Base-by-base conservation (phyloP, 1,284 basidiomycete species). In the Puccinia horiana region DNA sequence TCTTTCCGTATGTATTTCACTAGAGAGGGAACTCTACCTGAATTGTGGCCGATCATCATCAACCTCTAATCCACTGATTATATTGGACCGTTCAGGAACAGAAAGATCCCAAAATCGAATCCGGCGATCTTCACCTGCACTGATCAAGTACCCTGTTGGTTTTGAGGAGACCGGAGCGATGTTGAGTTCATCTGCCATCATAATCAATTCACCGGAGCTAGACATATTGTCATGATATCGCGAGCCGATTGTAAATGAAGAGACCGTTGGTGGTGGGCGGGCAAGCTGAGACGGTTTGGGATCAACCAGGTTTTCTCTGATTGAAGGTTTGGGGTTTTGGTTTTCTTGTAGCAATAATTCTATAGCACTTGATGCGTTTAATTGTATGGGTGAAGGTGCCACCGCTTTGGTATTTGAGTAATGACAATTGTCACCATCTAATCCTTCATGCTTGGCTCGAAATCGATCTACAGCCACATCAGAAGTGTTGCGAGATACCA, bases 71-170 rank as follows among this genome's bases (percentile, higher is more conserved):
- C 93, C 92, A 85, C 91, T 93, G 78, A 95, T 87, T 40, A 94
- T 89, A 0, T 89, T 88, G n/a, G 93, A 93, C 35, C 90, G 89
- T 83, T 94, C 93, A 35, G 91, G 87, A 83, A 89, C 83, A 6
- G 85, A 87, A 70, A 96, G 87, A 86, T 96, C 94, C 94, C 93
- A 95, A 83, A 94, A 89, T 12, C 93, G 90, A 67, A 96, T 88
- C 84, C 90, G 91, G 56, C 91, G 90, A 86, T 96, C 94, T 84
- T 94, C 92, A 0, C 93, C 95, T 0, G 92, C 94, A 58, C 90
- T 93, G 54, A 95, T 88, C 87, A 94, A 89, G 85, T 92, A 96
- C 0, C 93, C 94, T 32, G 70, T 89, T 84, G 85, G 85, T 11
- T 72, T 84, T 44, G 77, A 69, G 58, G 81, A 47, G 67, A 84